Base-by-base conservation (phyloP, 1,139 yeast species). In the Saccharomyces hybrid region DNA sequence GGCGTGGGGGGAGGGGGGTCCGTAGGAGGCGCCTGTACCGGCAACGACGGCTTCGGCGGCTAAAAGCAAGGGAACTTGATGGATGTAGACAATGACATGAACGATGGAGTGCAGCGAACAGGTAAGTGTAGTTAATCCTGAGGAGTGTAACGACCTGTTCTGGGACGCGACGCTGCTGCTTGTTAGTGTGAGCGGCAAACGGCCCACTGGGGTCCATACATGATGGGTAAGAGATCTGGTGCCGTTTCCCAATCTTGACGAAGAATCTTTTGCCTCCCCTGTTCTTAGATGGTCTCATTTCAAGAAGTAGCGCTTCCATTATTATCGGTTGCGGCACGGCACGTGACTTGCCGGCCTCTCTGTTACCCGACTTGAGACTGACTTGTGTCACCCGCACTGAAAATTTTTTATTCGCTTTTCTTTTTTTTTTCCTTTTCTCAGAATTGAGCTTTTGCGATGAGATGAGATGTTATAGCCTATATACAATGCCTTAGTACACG, bases 391-490 rank as follows among this genome's bases (percentile, higher is more conserved):
- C 42, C 42, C 42, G 42, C 23, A 16, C 23, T 38, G 42, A 38
- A 38, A 38, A 38, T 16, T 38, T 38, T 38, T 38, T 38, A 14
- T 38, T n/a, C 23, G 42, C 42, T 38, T 38, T 38, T 16, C 9
- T 38, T 14, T 38, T 38, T 34, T 34, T 34, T 34, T 34, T 34
- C 16, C 16, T 38, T 3, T 38, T 38, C 19, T 34, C 42, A 38
- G 2, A 8, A 16, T 38, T 8, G 34, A n/a, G 25, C 26, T 26
- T 49, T 25, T 14, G 32, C 31, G 53, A 51, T 51, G 53, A 51
- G 53, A 47, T 47, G 50, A 51, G 28, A 38, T 38, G 44, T 34
- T 38, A 38, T 14, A 38, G 42, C 23, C 13, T 38, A 38, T 38
- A 38, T 38, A 38, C 42, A 38, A 14, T 8, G 8, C 23, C 11